These are phyloP conservation scores for Aspergillus versicolor DNA, from an alignment of 2,329 filamentous ascomycete species.

Conservation along the genomic window DNA sequence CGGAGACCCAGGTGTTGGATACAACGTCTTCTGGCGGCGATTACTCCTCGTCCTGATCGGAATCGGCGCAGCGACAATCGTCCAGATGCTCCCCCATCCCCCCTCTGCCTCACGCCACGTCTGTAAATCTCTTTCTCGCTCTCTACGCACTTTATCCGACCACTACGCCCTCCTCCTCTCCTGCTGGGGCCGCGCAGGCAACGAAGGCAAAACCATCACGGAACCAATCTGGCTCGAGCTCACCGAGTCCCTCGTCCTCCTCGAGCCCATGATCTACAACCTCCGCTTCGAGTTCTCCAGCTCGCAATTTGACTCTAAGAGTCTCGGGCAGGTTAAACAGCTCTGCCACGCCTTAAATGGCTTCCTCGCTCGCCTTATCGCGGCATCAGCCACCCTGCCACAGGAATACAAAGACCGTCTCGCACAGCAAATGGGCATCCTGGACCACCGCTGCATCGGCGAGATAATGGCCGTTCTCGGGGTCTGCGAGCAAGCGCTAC, in stretches of 20 bases:
- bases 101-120: constrained; percentile 49
- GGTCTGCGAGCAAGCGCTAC: constrained; percentile 49
- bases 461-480: constrained; percentile 53
- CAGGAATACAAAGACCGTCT: constrained; percentile 43
- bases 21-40: constrained; percentile 51
- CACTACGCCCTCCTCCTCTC: constrained; percentile 53
- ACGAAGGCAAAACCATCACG: constrained; percentile 26
- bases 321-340: constrained; percentile 31
- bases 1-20: constrained; percentile 49
- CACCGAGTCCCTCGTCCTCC: constrained; percentile 30
- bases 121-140: constrained; percentile 47
- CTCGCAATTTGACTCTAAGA: constrained; percentile 37
- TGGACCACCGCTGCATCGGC: constrained; percentile 47
- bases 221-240: constrained; percentile 33
- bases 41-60: constrained; percentile 46
- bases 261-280: constrained; percentile 37
- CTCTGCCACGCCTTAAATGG: constrained; percentile 35
- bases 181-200: constrained; percentile 38
- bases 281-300: constrained; percentile 41
- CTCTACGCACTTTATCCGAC: constrained; percentile 45
- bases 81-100: constrained; percentile 49
- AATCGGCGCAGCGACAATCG: constrained; percentile 43
- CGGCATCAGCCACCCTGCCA: constrained; percentile 36
- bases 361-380: constrained; percentile 37
- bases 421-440: constrained; percentile 37